Base-by-base conservation (phyloP, 2,329 filamentous ascomycete species). In the Aspergillus puulaauensis region DNA sequence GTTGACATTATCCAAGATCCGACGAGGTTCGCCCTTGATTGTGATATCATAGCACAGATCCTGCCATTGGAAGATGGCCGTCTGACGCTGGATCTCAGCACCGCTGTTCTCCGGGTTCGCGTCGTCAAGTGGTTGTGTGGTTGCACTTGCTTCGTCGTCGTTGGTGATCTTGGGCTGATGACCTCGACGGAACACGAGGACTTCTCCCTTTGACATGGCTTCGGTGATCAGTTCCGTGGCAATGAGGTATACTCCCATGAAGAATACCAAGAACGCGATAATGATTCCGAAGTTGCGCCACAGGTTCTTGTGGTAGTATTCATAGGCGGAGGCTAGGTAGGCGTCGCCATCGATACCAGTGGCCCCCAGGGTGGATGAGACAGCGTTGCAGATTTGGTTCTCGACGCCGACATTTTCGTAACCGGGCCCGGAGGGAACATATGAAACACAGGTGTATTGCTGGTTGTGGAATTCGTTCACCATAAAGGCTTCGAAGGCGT, bases 31-130 rank as follows among this genome's bases (percentile, higher is more conserved):
- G 11, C 81, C 80, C 79, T 96, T 96, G 76, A 96, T 91, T 66
- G 86, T 85, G 71, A 91, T 89, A 59, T 91, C 87, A 66, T 91
- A 96, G 76, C 88, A 92, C 1, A 96, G 88, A 66, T 93, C 82
- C 63, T 87, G 83, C 91, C 91, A 96, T 69, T 91, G 89, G 80
- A 96, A 96, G 59, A 93, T 85, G 19, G 90, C 89, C 5, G 85
- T 91, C 70, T 91, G 87, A 63, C 79, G 80, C 66, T 86, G 83
- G 52, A 87, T 86, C 27, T 31, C 27, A 39, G 67, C 69, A 19
- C 69, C 67, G 27, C 65, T 67, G 27, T 14, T 17, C 19, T 14
- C 51, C 2, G 41, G 17, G 4, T 23, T 14, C 1, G 3, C 14
- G 9, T 37, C 27, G 2, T 90, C 88, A 37, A 6, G 12, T 4